Evolutionary conservation across 768 basidiomycete species (phyloP).

Genomic region (Strobilomyces dryophilus): DNA sequence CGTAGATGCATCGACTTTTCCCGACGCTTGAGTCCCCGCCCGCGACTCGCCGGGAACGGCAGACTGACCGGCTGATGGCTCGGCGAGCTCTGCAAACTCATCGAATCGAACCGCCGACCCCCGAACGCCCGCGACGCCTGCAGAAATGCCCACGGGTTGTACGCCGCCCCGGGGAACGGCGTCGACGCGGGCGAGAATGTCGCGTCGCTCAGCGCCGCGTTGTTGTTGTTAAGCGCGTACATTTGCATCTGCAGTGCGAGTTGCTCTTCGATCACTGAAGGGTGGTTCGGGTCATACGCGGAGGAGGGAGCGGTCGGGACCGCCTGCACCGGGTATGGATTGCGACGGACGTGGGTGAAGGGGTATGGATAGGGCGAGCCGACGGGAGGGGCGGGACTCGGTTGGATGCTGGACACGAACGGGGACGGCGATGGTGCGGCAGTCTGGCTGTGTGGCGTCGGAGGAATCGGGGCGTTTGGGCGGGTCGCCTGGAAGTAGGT

Average conservation of each 20-base stretch:
- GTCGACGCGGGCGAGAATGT: slow-evolving; percentile 75
- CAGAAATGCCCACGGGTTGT: slow-evolving; percentile 71
- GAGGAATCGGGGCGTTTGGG: slow-evolving; percentile 73
- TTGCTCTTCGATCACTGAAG: slow-evolving; percentile 58
- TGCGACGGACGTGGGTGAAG: slow-evolving; percentile 67
- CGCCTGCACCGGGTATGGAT: slow-evolving; percentile 36
- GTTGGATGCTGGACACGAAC: slow-evolving; percentile 48
- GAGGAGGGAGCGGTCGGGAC: slow-evolving; percentile 40
- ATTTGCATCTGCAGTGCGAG: slow-evolving; percentile 75
- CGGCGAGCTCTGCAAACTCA: slow-evolving; percentile 52
- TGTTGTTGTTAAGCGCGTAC: slow-evolving; percentile 65
- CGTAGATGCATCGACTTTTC: slow-evolving; percentile 37
- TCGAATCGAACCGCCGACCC: slow-evolving; percentile 40
- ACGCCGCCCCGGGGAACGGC: slow-evolving; percentile 61
- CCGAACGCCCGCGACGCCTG: slow-evolving; percentile 52
- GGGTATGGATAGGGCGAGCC: slow-evolving; percentile 82
- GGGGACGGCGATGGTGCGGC: slow-evolving; percentile 73
- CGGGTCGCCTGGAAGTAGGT: slow-evolving; percentile 56
- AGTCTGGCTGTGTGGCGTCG: slow-evolving; percentile 73
- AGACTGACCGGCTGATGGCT: slow-evolving; percentile 35
- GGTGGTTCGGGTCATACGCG: slow-evolving; percentile 40
- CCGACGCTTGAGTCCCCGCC: slow-evolving; percentile 43
- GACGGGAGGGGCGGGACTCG: slow-evolving; percentile 50
- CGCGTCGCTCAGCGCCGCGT: slow-evolving; percentile 57
- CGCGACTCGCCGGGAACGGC: slow-evolving; percentile 46